These are phyloP conservation scores for Filosporella fistucella DNA, from an alignment of 495 filamentous ascomycete species.

Conservation along the genomic window DNA sequence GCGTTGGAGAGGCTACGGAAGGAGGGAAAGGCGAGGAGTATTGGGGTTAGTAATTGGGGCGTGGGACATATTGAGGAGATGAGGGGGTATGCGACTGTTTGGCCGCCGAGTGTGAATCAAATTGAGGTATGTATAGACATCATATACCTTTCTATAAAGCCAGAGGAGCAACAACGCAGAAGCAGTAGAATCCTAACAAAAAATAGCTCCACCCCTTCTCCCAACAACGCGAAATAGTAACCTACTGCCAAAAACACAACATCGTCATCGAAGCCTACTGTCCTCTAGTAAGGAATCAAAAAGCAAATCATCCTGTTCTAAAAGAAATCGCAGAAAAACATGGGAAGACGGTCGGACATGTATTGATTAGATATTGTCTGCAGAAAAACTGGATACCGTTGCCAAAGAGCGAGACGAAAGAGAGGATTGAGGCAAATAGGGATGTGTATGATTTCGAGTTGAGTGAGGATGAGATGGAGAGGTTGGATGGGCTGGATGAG, in stretches of 20 bases:
- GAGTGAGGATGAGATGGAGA: constrained; percentile 49
- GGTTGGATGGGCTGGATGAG: constrained; percentile 32
- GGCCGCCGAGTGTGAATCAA: constrained; percentile 53
- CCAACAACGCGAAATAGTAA: constrained; percentile 64
- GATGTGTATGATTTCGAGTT: constrained; percentile 59
- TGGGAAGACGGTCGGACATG: constrained; percentile 39
- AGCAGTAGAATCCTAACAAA: constrained; percentile 38
- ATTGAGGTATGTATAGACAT: constrained; percentile 45
- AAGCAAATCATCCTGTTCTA: constrained; percentile 36
- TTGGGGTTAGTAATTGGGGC: constrained; percentile 58
- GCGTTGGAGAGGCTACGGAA: constrained; percentile 46
- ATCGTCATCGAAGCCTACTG: constrained; percentile 59
- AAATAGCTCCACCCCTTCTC: constrained; percentile 32
- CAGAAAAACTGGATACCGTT: constrained; percentile 48
- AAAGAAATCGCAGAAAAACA: constrained; percentile 38
- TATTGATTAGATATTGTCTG: constrained; percentile 47
- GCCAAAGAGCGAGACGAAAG: constrained; percentile 56
- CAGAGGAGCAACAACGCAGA: constrained; percentile 32
- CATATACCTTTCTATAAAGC: constrained; percentile 54
- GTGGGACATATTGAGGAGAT: constrained; percentile 39
- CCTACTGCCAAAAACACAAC: constrained; percentile 60
- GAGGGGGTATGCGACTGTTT: constrained; percentile 28
- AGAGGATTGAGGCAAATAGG: constrained; percentile 54
- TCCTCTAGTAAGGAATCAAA: constrained; percentile 60
- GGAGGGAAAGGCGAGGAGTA: constrained; percentile 60